Evolutionary conservation across 2,329 filamentous ascomycete species (phyloP).

Genomic region (Colletotrichum lentis): DNA sequence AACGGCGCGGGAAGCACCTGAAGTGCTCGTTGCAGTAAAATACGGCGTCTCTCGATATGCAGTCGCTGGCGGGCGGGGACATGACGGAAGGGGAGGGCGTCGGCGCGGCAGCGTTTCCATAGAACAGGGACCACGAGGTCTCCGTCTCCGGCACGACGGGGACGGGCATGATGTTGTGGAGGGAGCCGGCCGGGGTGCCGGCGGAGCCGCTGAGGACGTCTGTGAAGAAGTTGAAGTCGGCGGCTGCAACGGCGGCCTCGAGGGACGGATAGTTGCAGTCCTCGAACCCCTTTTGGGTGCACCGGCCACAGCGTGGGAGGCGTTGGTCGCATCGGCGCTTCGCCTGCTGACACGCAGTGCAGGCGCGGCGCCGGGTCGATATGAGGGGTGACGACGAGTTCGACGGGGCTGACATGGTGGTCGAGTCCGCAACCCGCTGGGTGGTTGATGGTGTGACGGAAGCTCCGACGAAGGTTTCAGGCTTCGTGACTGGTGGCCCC

Average conservation of each 20-base stretch:
- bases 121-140: conserved; percentile 36
- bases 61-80: conserved; percentile 16
- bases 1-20: conserved; percentile 41
- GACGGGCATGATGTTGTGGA: conserved; percentile 33
- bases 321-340: conserved; percentile 51
- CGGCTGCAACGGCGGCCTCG: conserved; percentile 37
- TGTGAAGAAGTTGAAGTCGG: conserved; percentile 44
- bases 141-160: conserved; percentile 29
- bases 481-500: neutral
- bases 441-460: neutral
- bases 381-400: conserved; percentile 36
- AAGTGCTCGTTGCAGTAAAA: conserved; percentile 39
- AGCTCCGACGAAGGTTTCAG: neutral
- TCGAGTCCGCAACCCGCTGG: conserved; percentile 20
- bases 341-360: conserved; percentile 47
- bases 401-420: conserved; percentile 36
- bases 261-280: conserved; percentile 41
- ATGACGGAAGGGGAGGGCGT: conserved; percentile 26
- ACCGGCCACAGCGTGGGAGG: conserved; percentile 47
- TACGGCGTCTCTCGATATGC: conserved; percentile 32
- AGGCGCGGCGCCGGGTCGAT: conserved; percentile 45
- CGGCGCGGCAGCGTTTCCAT: conserved; percentile 29
- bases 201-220: conserved; percentile 37
- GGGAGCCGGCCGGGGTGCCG: conserved; percentile 20
- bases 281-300: conserved; percentile 42